Evolutionary conservation across 2,329 filamentous ascomycete species (phyloP).

Genomic region (Fulvia fulva): DNA sequence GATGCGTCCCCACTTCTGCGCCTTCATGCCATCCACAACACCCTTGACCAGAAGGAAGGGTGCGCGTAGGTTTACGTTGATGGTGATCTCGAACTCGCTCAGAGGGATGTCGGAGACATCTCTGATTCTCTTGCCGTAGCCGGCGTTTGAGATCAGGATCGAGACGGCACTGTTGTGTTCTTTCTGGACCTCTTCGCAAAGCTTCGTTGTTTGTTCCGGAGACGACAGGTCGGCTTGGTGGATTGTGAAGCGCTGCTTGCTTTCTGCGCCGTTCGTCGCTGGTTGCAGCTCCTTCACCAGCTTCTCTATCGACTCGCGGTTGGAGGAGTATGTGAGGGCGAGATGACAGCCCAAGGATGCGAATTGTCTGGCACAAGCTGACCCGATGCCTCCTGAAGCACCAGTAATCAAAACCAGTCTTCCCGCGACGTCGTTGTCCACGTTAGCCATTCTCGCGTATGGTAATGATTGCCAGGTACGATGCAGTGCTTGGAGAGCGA

Average conservation of each 20-base stretch:
- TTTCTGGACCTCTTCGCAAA: conserved; percentile 53
- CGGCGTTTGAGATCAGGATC: conserved; percentile 64
- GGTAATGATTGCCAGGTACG: neutral
- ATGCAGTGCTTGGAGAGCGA: neutral
- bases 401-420: conserved; percentile 57
- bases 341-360: conserved; percentile 50
- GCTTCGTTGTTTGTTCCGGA: conserved; percentile 48
- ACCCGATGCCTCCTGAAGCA: conserved; percentile 57
- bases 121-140: conserved; percentile 59
- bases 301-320: conserved; percentile 42
- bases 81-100: conserved; percentile 61
- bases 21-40: conserved; percentile 58
- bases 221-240: conserved; percentile 58
- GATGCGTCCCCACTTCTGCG: conserved; percentile 59
- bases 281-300: conserved; percentile 35
- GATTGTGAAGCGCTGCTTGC: conserved; percentile 45
- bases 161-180: conserved; percentile 55
- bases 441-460: conserved; percentile 7
- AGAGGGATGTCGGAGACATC: conserved; percentile 53
- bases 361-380: conserved; percentile 54
- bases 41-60: conserved; percentile 60
- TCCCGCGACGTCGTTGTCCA: conserved; percentile 42
- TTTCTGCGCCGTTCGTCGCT: conserved; percentile 22
- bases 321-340: conserved; percentile 56
- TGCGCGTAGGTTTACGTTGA: conserved; percentile 59